Evolutionary conservation across 108 stramenopile species (phyloP).

Genomic region (Nitzschia inconspicua): DNA sequence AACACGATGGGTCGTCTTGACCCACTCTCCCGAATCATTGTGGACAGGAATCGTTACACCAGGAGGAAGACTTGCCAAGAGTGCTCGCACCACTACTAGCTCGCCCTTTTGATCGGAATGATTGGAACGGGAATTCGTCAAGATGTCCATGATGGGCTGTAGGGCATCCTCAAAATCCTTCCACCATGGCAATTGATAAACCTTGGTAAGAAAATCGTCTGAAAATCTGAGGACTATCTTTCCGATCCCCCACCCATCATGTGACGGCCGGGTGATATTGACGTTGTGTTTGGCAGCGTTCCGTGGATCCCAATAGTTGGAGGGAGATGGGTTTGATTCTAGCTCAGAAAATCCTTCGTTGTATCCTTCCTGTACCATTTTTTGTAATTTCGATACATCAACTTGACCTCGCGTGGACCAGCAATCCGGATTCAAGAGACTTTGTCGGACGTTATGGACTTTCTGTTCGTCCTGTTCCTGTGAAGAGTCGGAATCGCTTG

Average conservation of each 20-base stretch:
- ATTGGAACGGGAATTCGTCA: conserved; percentile 23
- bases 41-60: conserved; percentile 94
- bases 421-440: conserved; percentile 29
- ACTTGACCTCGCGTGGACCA: conserved; percentile 67
- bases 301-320: conserved; percentile 71
- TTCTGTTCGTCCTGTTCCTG: too few relatives aligned
- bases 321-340: too few relatives aligned
- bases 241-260: conserved; percentile 96
- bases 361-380: conserved; percentile 66
- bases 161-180: conserved; percentile 60
- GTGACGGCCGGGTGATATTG: conserved; percentile 76
- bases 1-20: conserved; percentile 88
- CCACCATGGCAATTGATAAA: conserved; percentile 92
- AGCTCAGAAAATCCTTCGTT: background rate
- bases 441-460: too few relatives aligned
- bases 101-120: conserved; percentile 21
- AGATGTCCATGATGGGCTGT: conserved; percentile 67
- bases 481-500: background rate
- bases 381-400: conserved; percentile 54
- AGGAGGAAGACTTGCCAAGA: conserved; percentile 93
- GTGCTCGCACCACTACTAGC: conserved; percentile 81
- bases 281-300: conserved; percentile 87
- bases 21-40: conserved; percentile 98
- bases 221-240: conserved; percentile 95
- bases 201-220: conserved; percentile 90